Conservation (phyloP, 345 rosid genomes). For the Odontarrhena argentea region DNA sequence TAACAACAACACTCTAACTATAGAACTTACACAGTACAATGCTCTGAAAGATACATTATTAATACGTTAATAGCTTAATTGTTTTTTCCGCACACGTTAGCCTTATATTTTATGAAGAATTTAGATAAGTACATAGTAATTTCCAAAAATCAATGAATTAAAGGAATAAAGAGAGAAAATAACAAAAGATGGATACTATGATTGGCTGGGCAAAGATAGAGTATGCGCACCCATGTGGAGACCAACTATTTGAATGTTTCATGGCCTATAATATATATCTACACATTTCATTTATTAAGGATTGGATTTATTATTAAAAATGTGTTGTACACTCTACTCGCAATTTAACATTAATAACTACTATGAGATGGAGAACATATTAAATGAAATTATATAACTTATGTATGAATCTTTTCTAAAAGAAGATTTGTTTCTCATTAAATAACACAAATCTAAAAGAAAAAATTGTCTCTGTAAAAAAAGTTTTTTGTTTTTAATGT, state of each 20-base stretch:
- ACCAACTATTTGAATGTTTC: constrained; percentile 43
- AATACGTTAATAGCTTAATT: constrained; percentile 12
- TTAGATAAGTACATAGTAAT: neutral
- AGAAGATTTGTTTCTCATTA: no score
- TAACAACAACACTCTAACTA: constrained; percentile 35
- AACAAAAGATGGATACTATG: constrained; percentile 30
- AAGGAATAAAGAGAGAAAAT: constrained; percentile 18
- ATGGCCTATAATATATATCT: constrained; percentile 11
- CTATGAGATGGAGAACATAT: neutral
- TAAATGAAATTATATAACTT: neutral
- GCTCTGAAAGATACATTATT: neutral
- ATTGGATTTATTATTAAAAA: neutral
- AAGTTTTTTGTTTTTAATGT: no score
- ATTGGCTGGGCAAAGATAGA: constrained; percentile 41
- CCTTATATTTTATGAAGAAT: neutral
- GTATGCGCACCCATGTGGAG: constrained; percentile 46
- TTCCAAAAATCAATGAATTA: neutral
- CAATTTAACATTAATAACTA: neutral
- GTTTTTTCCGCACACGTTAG: constrained; percentile 26
- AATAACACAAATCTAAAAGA: no score
- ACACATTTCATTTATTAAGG: constrained; percentile 3
- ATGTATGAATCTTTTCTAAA: no score
- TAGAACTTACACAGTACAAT: neutral
- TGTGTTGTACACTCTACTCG: neutral
- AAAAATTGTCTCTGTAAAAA: no score